Evolutionary conservation across 202 grass and related monocot species (phyloP).

Genomic region (Zoysia matrella): DNA sequence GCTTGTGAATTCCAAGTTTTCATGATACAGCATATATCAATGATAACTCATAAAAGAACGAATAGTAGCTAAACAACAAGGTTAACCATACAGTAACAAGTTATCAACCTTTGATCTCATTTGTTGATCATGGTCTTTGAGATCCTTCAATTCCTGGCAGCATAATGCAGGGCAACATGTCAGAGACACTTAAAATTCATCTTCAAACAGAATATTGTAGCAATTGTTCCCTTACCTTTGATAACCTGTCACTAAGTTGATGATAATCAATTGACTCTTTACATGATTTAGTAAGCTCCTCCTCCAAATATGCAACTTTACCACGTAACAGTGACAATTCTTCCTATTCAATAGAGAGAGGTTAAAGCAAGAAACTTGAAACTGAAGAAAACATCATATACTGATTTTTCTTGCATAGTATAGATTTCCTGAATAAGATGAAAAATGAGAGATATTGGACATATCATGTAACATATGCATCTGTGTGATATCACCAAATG

Average conservation of each 20-base stretch:
- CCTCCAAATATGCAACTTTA: constrained; percentile 85
- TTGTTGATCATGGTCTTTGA: constrained; percentile 91
- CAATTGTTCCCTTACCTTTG: constrained; percentile 71
- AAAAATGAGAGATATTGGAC: not conserved
- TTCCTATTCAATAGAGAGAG: constrained; percentile 58
- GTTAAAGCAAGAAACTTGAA: constrained; percentile 32
- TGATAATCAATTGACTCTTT: constrained; percentile 70
- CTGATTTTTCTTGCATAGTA: not conserved
- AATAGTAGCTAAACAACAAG: constrained; percentile 20
- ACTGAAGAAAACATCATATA: constrained; percentile 14
- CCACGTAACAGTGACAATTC: constrained; percentile 68
- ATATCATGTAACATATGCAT: no score
- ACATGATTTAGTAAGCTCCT: constrained; percentile 74
- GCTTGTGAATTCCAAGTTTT: not conserved
- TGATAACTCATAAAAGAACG: constrained; percentile 31
- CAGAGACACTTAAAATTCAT: constrained; percentile 21
- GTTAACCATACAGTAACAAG: constrained; percentile 18
- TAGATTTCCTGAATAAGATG: constrained; percentile 1
- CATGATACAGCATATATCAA: constrained; percentile 26
- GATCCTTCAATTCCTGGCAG: constrained; percentile 90
- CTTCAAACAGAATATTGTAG: constrained; percentile 32
- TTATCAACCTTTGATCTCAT: constrained; percentile 81
- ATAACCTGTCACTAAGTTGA: constrained; percentile 66
- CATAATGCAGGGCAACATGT: constrained; percentile 47
- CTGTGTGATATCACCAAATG: not conserved